These are phyloP conservation scores for Camellia granthamiana DNA, from an alignment of 148 eudicot genomes.

Conservation along the genomic window DNA sequence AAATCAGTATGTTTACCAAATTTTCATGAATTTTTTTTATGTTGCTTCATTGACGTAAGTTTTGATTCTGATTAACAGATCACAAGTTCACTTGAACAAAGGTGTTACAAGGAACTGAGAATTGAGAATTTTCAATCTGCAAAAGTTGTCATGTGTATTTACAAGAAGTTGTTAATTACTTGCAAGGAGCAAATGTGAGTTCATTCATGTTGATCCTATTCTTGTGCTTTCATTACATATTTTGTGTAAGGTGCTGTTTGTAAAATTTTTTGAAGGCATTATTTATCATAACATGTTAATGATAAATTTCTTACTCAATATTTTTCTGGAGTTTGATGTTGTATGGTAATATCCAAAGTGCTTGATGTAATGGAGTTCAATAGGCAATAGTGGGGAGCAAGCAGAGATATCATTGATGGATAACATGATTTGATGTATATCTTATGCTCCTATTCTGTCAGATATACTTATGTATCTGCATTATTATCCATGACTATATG, in stretches of 20 bases:
- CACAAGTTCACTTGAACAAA: constrained; percentile 76
- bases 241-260: background rate
- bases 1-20: background rate
- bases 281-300: background rate
- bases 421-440: no score
- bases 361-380: no score
- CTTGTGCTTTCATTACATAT: background rate
- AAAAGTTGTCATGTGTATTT: constrained; percentile 70
- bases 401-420: no score
- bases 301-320: no score
- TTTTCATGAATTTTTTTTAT: background rate
- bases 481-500: no score
- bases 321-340: no score
- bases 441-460: no score
- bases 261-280: background rate
- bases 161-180: constrained; percentile 67
- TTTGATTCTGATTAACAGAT: constrained; percentile 48
- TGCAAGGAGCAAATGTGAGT: constrained; percentile 97
- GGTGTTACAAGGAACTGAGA: constrained; percentile 86
- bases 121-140: constrained; percentile 58
- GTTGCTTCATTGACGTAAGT: constrained; percentile 11
- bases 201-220: constrained; percentile 9
- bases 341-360: background rate
- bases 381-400: no score
- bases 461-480: no score